phyloP scores from a whole-genome alignment of 306 rosid species.

The Acacia crassicarpa region DNA sequence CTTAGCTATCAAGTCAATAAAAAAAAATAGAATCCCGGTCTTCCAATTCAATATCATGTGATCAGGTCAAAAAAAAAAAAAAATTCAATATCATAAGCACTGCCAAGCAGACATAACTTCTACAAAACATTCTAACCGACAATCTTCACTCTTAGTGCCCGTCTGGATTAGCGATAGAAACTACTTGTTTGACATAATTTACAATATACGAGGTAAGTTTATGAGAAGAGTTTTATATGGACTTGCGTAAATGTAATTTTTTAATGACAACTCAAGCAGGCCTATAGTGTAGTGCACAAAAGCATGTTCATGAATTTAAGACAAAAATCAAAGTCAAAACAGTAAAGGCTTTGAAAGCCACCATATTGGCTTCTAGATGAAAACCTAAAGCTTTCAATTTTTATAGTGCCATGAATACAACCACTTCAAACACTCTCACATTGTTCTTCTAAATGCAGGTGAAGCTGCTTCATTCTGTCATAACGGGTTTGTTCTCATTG shows the following conservation, averaged over 20 bases:
- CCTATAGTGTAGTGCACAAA: not conserved
- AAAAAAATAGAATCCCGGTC: no score
- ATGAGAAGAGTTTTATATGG: no score
- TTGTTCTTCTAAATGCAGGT: conserved; percentile 8
- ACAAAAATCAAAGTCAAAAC: conserved; percentile 16
- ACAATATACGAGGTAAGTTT: no score
- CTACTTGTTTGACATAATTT: no score
- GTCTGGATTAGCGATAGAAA: no score
- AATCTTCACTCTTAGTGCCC: not conserved
- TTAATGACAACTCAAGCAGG: no score
- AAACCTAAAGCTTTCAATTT: not conserved
- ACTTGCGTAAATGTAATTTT: no score
- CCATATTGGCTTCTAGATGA: not conserved
- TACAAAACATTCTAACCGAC: not conserved
- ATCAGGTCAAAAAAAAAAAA: no score
- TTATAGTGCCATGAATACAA: not conserved
- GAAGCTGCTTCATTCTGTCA: conserved; percentile 70
- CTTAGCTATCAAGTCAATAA: no score
- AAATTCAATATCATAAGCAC: not conserved
- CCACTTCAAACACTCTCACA: conserved; percentile 23
- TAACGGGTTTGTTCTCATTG: conserved; percentile 90
- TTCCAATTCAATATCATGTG: no score
- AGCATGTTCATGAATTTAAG: not conserved
- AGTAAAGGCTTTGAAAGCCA: not conserved
- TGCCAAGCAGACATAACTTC: not conserved